Evolutionary conservation across 345 rosid species (phyloP).

Genomic region (Anastatica hierochuntica): DNA sequence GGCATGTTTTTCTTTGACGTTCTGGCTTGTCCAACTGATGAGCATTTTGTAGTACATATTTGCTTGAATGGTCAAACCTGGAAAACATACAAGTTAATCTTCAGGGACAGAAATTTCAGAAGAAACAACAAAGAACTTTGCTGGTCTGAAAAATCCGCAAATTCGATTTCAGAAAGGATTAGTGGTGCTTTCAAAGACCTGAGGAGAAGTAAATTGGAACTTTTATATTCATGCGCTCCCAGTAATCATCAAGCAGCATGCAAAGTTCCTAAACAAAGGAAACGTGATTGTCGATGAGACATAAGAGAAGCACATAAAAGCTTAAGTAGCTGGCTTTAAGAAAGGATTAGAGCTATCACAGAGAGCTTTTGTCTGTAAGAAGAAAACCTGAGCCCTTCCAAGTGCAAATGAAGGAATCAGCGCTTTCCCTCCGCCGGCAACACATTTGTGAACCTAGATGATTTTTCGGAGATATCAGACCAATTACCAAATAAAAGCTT

Average conservation of each 20-base stretch:
- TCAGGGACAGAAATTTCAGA: neutral
- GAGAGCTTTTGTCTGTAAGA: neutral
- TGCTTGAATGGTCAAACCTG: slow-evolving; percentile 97
- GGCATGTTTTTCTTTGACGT: slow-evolving; percentile 63
- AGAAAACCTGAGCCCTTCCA: slow-evolving; percentile 93
- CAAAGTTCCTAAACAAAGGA: slow-evolving; percentile 62
- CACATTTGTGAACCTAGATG: slow-evolving; percentile 77
- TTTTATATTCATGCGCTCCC: slow-evolving; percentile 90
- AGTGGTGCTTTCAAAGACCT: slow-evolving; percentile 36
- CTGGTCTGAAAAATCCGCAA: neutral
- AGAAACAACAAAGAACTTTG: slow-evolving; percentile 1
- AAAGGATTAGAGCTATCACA: neutral
- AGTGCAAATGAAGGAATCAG: slow-evolving; percentile 95
- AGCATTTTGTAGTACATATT: slow-evolving; percentile 97
- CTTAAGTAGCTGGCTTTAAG: too few relatives aligned
- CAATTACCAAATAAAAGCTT: neutral
- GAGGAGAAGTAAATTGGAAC: slow-evolving; percentile 95
- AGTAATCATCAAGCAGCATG: slow-evolving; percentile 86
- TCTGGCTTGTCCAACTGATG: slow-evolving; percentile 94
- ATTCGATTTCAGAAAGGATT: neutral
- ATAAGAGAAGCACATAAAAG: slow-evolving; percentile 5
- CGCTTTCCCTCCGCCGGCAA: slow-evolving; percentile 91
- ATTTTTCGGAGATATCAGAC: neutral
- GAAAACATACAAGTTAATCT: slow-evolving; percentile 1
- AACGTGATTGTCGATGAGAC: neutral